Percentiles rank a stretch among this genome's conserved stretches.
phyloP scores from a whole-genome alignment of 139 green algal genomes.

The Zygnema cylindricum region DNA sequence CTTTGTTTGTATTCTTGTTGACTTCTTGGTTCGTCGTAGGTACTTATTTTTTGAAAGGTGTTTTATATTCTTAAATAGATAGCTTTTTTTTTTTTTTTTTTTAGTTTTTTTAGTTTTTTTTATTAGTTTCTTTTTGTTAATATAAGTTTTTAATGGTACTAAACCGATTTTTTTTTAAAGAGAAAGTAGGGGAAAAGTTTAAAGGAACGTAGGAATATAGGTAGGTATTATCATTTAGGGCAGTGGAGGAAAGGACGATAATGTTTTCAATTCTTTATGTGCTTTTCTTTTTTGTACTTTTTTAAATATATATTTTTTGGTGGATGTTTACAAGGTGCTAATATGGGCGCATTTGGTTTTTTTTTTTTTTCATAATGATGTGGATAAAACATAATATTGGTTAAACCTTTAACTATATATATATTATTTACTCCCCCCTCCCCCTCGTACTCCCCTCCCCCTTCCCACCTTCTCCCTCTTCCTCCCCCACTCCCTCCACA shows the following conservation, averaged over 20 bases:
- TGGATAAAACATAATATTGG: no score
- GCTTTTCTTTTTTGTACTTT: neutral
- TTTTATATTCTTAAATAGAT: neutral
- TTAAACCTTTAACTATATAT: neutral
- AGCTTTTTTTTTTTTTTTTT: neutral
- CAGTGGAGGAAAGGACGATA: no score
- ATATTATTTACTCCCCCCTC: neutral
- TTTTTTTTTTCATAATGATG: no score
- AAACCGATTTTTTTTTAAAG: no score
- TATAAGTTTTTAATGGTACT: no score
- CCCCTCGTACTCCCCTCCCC: neutral
- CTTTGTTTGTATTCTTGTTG: conserved; percentile 33
- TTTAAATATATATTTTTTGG: conserved; percentile 14
- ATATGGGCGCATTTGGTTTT: neutral
- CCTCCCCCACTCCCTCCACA: neutral
- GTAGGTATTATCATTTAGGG: no score
- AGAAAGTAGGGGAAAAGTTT: no score
- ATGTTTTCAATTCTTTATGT: neutral
- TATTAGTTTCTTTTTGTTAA: no score
- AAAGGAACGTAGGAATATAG: no score
- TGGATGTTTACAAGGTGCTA: neutral
- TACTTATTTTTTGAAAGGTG: conserved; percentile 47
- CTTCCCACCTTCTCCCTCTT: neutral
- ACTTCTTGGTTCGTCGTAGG: conserved; percentile 44
- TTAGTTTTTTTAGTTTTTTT: no score